A percentile compares a stretch with the other conserved stretches of the same genome.
Conservation (phyloP, 225 moss, liverwort and hornwort genomes). For the Marchantia polymorpha region DNA sequence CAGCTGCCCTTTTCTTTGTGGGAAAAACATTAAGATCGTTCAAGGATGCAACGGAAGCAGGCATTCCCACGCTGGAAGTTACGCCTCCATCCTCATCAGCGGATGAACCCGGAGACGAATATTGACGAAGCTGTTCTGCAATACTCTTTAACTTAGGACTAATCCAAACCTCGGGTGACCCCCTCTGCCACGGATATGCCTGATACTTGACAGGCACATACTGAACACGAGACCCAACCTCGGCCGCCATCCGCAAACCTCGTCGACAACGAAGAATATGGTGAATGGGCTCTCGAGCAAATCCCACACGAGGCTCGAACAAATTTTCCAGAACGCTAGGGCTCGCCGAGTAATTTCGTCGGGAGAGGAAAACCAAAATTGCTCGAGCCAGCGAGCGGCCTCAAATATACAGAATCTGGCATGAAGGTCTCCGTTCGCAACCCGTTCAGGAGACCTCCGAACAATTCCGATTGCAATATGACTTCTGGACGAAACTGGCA, state of each 20-base stretch:
- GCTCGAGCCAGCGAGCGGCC: conserved; percentile 2
- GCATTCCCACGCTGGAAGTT: conserved; percentile 33
- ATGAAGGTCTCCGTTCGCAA: neutral
- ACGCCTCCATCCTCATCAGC: conserved; percentile 25
- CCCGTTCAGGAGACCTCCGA: too few species aligned
- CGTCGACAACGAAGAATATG: neutral
- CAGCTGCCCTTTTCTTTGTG: conserved; percentile 39
- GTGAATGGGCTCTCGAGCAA: too few species aligned
- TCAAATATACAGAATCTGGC: neutral
- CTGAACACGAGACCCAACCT: neutral
- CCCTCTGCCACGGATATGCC: conserved; percentile 4
- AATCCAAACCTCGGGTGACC: conserved; percentile 30
- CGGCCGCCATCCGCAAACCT: neutral
- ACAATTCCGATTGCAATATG: too few species aligned
- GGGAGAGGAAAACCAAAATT: neutral
- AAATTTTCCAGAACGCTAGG: neutral
- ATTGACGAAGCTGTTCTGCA: conserved; percentile 35
- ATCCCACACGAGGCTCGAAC: neutral
- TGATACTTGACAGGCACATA: conserved; percentile 17
- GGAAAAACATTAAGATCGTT: conserved; percentile 34
- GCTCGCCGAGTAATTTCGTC: neutral
- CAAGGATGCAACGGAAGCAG: conserved; percentile 27
- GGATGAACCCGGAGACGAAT: conserved; percentile 3
- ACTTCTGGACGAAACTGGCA: too few species aligned
- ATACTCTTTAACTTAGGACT: conserved; percentile 28